Base-by-base conservation (phyloP, 176 grass and related monocot genomes). In the Musa beccarii region DNA sequence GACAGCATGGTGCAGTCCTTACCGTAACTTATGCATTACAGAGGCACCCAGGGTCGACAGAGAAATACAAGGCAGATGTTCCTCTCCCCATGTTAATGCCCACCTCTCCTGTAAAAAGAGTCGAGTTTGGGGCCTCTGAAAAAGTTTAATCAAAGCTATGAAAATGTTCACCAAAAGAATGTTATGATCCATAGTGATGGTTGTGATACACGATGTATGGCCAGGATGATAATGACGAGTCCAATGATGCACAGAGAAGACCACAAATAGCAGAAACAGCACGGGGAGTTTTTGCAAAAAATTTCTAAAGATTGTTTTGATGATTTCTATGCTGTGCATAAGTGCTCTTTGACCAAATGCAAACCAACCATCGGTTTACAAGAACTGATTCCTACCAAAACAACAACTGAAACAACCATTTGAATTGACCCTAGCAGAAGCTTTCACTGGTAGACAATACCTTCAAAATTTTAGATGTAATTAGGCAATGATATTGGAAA, bases 11-110 rank as follows among this genome's bases (percentile, higher is more conserved):
- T 74, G 6, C 57, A 43, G 34, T 64, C 34, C 59, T 77, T 59
- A 97, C 94, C 94, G 74, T 79, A 93, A 70, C 73, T 91, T 93
- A 77, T 97, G 94, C 94, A 97, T 97, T 2, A 87, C 90, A 22
- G 94, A 97, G 14, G 90, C 90, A 52, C 84, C 85, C 24, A 98
- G 86, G 11, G 69, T 78, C 43, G 90, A 89, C 54, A 98, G 64
- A 15, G 88, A 84, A 51, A 98, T 85, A 66, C 94, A 93, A 78
- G 90, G 94, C 73, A 91, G 83, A 68, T 87, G 81, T 71, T 93
- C 90, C 14, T 93, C 90, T 43, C 80, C 86, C 86, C 82, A 90
- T 76, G 68, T 69, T 54, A 76, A 59, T 23, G 55, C 78, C 90
- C 90, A 98, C 68, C 84, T 85, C 77, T 98, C 90, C 94, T 98